Evolutionary conservation across 371 early-diverging fungal genomes (phyloP), one percentile per base, ranked within the genome.

Genomic region (Nematocida ironsii): DNA sequence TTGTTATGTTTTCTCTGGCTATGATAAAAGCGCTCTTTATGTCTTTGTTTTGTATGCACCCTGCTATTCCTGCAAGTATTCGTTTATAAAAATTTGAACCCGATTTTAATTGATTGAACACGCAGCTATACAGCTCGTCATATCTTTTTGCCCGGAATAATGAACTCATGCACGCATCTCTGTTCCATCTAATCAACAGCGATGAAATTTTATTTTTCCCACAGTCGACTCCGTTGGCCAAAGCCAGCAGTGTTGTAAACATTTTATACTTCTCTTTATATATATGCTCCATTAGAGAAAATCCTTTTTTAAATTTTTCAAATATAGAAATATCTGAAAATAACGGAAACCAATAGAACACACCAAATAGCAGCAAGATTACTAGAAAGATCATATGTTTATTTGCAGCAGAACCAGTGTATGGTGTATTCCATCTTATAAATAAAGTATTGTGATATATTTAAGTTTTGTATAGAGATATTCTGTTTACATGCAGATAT

Each of bases 181-280:
- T 64, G 64, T 27, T 64, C 7, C 16, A 64, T 64, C 23, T 45
- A 6, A 33, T 42, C 16, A 64, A 9, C 16, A 27, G 23, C 45
- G 7, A 9, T 11, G 64, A 13, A 13, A 64, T 7, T 44, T 64
- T 64, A n/a, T 27, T 44, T 27, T 64, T 27, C 16, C 64, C 64
- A 42, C 42, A 64, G 42, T 27, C 27, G 11, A 39, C 9, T 5
- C 64, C 64, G 6, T 18, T 44, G 6, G 27, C n/a, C 13, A 27
- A 7, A 6, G 64, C 11, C 11, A 64, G 64, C 7, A 42, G 33
- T 18, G 18, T 13, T 7, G 42, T 6, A 64, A 64, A 64, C 44
- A 9, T 45, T 23, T 64, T 64, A 6, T 64, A 20, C 11, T 45
- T 64, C 45, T 64, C 42, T 42, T 64, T 50, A 50, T 50, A 18